Evolutionary conservation across 108 stramenopile species (phyloP).

Genomic region (Skeletonema tropicum): DNA sequence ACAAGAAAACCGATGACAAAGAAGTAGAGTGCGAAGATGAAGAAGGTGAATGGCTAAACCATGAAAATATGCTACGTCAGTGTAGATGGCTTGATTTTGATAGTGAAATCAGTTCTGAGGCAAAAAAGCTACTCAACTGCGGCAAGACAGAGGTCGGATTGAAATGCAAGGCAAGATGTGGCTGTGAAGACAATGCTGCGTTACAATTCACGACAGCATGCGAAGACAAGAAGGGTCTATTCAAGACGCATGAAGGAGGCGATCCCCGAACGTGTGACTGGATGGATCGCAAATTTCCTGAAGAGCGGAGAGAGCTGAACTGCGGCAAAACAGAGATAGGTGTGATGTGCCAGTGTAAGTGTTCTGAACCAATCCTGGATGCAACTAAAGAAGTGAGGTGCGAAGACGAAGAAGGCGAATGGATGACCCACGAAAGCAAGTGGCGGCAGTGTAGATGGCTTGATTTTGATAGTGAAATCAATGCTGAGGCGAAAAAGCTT

Average conservation of each 20-base stretch:
- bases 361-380: neutral
- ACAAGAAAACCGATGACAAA: neutral
- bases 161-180: slow-evolving; percentile 18
- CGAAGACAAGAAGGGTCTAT: slow-evolving; percentile 14
- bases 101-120: slow-evolving; percentile 12
- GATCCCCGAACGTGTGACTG: slow-evolving; percentile 12
- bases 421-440: neutral
- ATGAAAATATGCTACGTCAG: neutral
- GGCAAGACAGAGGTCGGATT: slow-evolving; percentile 37
- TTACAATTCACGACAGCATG: neutral
- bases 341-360: slow-evolving; percentile 19
- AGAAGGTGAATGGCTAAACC: neutral
- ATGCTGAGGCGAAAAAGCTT: slow-evolving; percentile 28
- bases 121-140: slow-evolving; percentile 44
- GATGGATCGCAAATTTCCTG: slow-evolving; percentile 13
- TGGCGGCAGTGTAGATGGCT: slow-evolving; percentile 36
- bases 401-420: neutral
- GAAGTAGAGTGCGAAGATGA: neutral
- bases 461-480: slow-evolving; percentile 20
- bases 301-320: slow-evolving; percentile 18
- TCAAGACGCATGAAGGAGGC: slow-evolving; percentile 10
- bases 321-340: slow-evolving; percentile 35
- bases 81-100: slow-evolving; percentile 43
- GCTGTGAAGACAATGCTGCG: neutral
- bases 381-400: neutral